These are phyloP conservation scores for Mycosphaerella arachidis DNA, from an alignment of 2,329 filamentous ascomycete genomes.

Conservation along the genomic window DNA sequence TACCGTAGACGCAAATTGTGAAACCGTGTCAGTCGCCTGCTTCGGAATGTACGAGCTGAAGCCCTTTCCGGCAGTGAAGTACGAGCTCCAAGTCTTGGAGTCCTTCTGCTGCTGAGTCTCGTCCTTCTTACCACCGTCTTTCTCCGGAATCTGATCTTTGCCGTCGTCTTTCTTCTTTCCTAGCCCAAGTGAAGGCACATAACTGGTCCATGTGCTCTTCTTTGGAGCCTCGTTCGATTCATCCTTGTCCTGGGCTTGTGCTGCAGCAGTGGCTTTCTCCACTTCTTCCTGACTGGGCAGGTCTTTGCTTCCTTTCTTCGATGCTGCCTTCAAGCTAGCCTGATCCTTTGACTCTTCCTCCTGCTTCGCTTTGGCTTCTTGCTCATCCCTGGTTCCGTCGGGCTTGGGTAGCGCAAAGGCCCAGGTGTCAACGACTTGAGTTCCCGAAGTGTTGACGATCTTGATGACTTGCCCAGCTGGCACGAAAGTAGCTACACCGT, in stretches of 20 bases:
- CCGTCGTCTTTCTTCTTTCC: constrained; percentile 21
- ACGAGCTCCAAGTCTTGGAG: constrained; percentile 43
- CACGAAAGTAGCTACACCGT: constrained; percentile 49
- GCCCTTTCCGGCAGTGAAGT: constrained; percentile 45
- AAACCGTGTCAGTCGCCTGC: constrained; percentile 36
- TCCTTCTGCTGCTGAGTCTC: constrained; percentile 34
- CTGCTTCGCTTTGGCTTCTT: constrained; percentile 16
- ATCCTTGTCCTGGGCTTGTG: constrained; percentile 17
- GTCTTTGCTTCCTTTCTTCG: constrained; percentile 27
- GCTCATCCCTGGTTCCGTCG: constrained; percentile 29
- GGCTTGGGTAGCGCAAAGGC: constrained; percentile 46
- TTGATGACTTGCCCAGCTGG: constrained; percentile 47
- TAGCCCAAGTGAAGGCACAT: constrained; percentile 25
- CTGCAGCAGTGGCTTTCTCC: constrained; percentile 28
- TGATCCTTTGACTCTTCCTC: constrained; percentile 21
- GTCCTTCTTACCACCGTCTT: constrained; percentile 18
- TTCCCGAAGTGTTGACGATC: constrained; percentile 49
- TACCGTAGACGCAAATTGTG: constrained; percentile 41
- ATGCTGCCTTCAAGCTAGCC: constrained; percentile 19
- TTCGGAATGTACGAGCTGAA: constrained; percentile 47
- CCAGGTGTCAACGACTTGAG: constrained; percentile 48
- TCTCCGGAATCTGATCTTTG: constrained; percentile 1
- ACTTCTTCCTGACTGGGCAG: constrained; percentile 35
- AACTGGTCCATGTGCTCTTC: constrained; percentile 32
- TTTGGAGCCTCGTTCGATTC: constrained; percentile 16